phyloP scores from a whole-genome alignment of 352 stramenopile genomes.

The Globisporangium acanthophoron region DNA sequence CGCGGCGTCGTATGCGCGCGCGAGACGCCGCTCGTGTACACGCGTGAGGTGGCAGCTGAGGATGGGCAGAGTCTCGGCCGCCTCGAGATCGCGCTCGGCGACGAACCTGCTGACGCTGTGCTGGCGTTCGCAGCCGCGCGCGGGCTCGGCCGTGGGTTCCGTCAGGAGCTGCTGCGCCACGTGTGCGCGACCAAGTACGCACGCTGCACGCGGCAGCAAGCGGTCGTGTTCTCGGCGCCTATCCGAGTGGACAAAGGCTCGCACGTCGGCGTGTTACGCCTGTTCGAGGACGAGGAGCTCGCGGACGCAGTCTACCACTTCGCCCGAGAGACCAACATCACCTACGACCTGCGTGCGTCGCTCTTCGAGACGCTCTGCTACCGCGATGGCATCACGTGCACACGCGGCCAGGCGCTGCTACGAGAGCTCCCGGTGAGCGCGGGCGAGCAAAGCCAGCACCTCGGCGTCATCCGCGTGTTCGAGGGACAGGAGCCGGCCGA shows the following conservation, averaged over 20 bases:
- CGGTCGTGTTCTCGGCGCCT: slow-evolving; percentile 48
- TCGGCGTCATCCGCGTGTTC: slow-evolving; percentile 52
- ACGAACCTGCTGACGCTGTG: slow-evolving; percentile 57
- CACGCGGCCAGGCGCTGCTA: slow-evolving; percentile 47
- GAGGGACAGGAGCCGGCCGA: slow-evolving; percentile 74
- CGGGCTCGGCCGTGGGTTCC: slow-evolving; percentile 30
- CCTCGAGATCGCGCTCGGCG: slow-evolving; percentile 37
- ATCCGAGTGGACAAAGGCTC: slow-evolving; percentile 49
- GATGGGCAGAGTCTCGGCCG: slow-evolving; percentile 27
- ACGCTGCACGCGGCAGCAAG: slow-evolving; percentile 32
- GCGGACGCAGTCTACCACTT: slow-evolving; percentile 64
- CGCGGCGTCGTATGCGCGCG: slow-evolving; percentile 27
- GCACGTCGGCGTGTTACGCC: slow-evolving; percentile 24
- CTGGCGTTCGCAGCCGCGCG: slow-evolving; percentile 33
- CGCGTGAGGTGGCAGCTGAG: slow-evolving; percentile 28
- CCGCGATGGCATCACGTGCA: slow-evolving; percentile 49
- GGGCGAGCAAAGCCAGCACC: slow-evolving; percentile 11
- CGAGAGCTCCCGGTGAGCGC: slow-evolving; percentile 36
- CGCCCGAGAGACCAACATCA: slow-evolving; percentile 41
- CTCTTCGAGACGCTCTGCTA: slow-evolving; percentile 59
- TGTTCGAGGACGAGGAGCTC: slow-evolving; percentile 66
- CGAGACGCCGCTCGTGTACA: slow-evolving; percentile 44
- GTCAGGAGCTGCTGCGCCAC: slow-evolving; percentile 31
- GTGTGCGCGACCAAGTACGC: slow-evolving; percentile 59
- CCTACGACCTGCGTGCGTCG: slow-evolving; percentile 30